Percentiles rank a stretch among this genome's conserved stretches.
Evolutionary conservation across 208 protist genomes (phyloP).

Genomic region (Leishmania amazonensis): DNA sequence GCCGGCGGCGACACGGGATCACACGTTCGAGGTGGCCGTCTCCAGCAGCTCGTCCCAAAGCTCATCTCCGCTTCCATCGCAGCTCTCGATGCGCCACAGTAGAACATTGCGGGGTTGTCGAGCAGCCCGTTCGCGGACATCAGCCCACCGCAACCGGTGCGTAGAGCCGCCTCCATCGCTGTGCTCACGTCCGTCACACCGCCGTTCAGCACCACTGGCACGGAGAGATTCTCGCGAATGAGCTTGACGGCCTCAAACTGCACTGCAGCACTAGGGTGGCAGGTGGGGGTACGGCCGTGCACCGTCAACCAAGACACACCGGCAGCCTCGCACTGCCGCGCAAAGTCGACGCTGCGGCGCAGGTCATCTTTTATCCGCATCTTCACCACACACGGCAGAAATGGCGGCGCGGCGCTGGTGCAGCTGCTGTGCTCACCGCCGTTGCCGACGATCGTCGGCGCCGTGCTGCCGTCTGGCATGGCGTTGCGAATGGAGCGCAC

Average conservation of each 20-base stretch:
- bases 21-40: not conserved
- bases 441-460: not conserved
- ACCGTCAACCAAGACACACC: constrained; percentile 86
- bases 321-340: constrained; percentile 73
- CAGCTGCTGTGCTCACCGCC: not conserved
- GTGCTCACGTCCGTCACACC: constrained; percentile 58
- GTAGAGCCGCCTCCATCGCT: constrained; percentile 49
- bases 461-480: constrained; percentile 21
- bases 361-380: constrained; percentile 82
- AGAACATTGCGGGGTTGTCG: constrained; percentile 84
- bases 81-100: constrained; percentile 4
- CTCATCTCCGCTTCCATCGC: constrained; percentile 10
- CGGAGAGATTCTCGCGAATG: constrained; percentile 57
- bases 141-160: constrained; percentile 63
- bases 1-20: not conserved
- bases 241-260: constrained; percentile 61
- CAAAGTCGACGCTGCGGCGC: constrained; percentile 81
- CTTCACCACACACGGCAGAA: constrained; percentile 76
- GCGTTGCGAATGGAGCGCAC: constrained; percentile 68
- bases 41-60: not conserved
- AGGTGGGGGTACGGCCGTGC: constrained; percentile 79
- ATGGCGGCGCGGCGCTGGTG: constrained; percentile 3
- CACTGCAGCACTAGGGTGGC: constrained; percentile 55
- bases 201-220: constrained; percentile 90
- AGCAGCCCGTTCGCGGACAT: constrained; percentile 87